Base-by-base conservation (phyloP, 306 rosid species). In the Quercus agrifolia region DNA sequence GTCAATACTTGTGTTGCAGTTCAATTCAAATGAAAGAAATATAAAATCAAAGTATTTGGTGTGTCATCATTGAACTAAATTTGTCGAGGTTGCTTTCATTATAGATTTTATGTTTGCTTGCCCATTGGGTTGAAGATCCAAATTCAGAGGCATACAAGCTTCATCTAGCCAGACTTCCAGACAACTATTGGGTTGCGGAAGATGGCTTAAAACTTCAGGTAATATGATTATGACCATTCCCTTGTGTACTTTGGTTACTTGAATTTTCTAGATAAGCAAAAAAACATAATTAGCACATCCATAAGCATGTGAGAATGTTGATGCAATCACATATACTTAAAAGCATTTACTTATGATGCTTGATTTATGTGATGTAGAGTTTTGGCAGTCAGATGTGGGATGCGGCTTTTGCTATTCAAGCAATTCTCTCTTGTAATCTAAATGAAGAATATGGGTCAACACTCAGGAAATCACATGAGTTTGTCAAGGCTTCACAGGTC, bases 171-270 rank as follows among this genome's bases (percentile, higher is more conserved):
- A 78, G 96, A 78, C 82, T 93, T 68, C 90, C 74, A 2, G 94
- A 93, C 73, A 88, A 85, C 70, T 84, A 86, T 41, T 93, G 97
- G 96, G 28, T 93, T 9, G 91, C 93, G 23, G 93, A 92, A 87
- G 96, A 92, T 30, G 97, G 97, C 85, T 81, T 91, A 77, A 92
- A 89, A 84, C 77, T 87, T 69, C 92, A 89, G 86, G 94, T 91
- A 15, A 49, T 21, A 21, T 21, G 23, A 21, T 21, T 11, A 8
- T 21, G 19, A 41, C 5, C 10, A 4, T 31, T 19, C n/a, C 28
- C 19, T 13, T 12, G 12, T 21, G 20, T 71, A 10, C n/a, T 35
- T 9, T 1, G n/a, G 20, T 35, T 31, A 31, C 33, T 31, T 31
- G 33, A 31, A 5, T 31, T 28, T 31, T 31, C 33, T 31, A 31